Evolutionary conservation across 2,329 filamentous ascomycete genomes (phyloP).

Genomic region (Aspergillus calidoustus): DNA sequence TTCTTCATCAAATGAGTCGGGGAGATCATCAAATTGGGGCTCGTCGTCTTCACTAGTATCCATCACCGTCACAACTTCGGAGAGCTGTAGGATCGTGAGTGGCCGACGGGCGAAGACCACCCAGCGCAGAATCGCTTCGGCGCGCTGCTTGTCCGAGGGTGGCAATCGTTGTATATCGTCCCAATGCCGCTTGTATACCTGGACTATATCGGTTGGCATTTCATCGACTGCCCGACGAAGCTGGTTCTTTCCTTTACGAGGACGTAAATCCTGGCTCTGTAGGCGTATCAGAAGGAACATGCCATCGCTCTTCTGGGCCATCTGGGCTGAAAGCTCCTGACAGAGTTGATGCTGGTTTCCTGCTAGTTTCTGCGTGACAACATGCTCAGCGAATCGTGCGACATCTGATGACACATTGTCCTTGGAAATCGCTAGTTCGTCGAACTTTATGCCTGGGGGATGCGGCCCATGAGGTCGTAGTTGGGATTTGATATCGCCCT

Average conservation of each 20-base stretch:
- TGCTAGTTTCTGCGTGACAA: background rate
- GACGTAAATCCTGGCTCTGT: conserved; percentile 1
- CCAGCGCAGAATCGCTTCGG: conserved; percentile 8
- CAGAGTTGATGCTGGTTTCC: background rate
- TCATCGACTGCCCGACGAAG: background rate
- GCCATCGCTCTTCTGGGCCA: background rate
- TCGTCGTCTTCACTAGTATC: background rate
- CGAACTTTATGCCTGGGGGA: background rate
- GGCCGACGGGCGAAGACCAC: background rate
- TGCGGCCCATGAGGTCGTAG: background rate
- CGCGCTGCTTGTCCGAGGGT: background rate
- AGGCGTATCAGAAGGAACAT: conserved; percentile 8
- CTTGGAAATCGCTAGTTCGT: background rate
- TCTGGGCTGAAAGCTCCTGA: background rate
- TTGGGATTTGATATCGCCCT: conserved; percentile 1
- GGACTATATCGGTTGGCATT: background rate
- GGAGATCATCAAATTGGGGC: background rate
- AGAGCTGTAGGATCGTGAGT: conserved; percentile 1
- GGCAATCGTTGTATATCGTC: background rate
- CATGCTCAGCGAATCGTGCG: background rate
- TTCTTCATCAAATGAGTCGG: background rate
- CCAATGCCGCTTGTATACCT: background rate
- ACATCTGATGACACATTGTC: background rate
- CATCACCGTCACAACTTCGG: background rate
- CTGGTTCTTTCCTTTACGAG: conserved; percentile 3